phyloP scores from a whole-genome alignment of 2,329 filamentous ascomycete genomes.

The Didymella keratinophila region DNA sequence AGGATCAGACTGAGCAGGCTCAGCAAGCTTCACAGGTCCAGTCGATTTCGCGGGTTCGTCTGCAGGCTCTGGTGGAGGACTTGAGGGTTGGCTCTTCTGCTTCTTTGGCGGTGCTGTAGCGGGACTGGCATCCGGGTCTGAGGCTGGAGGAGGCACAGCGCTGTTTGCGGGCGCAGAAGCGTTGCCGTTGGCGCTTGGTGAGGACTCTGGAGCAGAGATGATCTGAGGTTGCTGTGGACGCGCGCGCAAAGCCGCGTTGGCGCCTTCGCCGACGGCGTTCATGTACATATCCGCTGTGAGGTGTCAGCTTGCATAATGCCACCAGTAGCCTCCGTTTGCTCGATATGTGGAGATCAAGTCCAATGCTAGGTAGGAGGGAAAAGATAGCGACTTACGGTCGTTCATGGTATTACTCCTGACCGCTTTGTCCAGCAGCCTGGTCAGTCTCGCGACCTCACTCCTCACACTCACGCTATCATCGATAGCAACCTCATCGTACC shows the following conservation, averaged over 20 bases:
- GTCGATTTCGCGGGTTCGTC: conserved; percentile 5
- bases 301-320: neutral
- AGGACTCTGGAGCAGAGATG: conserved; percentile 5
- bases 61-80: conserved; percentile 2
- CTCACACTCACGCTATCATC: conserved; percentile 52
- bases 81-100: conserved; percentile 17
- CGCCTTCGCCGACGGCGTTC: conserved; percentile 20
- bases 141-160: conserved; percentile 19
- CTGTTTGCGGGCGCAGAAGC: conserved; percentile 21
- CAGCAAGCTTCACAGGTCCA: neutral
- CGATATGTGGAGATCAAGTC: neutral
- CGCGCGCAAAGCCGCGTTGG: conserved; percentile 21
- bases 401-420: conserved; percentile 34
- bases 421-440: conserved; percentile 30
- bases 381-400: conserved; percentile 23
- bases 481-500: conserved; percentile 57
- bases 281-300: conserved; percentile 23
- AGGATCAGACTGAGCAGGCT: neutral
- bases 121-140: conserved; percentile 29
- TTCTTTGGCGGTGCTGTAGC: conserved; percentile 26
- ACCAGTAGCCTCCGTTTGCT: neutral
- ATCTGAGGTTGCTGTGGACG: conserved; percentile 13
- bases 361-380: neutral
- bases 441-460: conserved; percentile 32
- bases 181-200: conserved; percentile 13